phyloP scores from a whole-genome alignment of 371 early-diverging fungal species.

The Dinochytrium kinnereticum region DNA sequence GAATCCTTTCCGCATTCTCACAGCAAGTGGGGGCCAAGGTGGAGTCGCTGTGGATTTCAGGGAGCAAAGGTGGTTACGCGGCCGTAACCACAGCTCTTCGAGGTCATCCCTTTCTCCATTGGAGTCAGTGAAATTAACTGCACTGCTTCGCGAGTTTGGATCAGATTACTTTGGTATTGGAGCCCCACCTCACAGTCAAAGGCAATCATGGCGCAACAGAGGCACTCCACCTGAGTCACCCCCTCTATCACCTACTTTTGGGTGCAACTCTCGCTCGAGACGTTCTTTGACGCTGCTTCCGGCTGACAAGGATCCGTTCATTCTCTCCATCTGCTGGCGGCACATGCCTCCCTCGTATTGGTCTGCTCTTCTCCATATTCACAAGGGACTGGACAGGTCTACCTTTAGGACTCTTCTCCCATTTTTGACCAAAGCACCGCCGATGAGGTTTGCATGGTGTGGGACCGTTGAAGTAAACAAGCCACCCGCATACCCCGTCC shows the following conservation, averaged over 20 bases:
- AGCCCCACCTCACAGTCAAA: too few species aligned
- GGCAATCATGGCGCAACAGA: too few species aligned
- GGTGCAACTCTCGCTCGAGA: not conserved
- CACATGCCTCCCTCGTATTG: not conserved
- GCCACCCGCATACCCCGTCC: not conserved
- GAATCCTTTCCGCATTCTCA: slow-evolving; percentile 3
- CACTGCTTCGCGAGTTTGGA: too few species aligned
- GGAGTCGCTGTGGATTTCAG: too few species aligned
- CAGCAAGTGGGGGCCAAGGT: too few species aligned
- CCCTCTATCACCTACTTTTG: not conserved
- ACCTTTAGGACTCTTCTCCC: not conserved
- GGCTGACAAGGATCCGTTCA: not conserved
- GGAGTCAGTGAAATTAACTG: too few species aligned
- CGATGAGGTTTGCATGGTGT: not conserved
- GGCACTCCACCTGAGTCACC: not conserved
- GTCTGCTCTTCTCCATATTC: not conserved
- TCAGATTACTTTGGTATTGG: too few species aligned
- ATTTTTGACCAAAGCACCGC: too few species aligned
- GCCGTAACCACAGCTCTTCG: too few species aligned
- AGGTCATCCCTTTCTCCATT: too few species aligned
- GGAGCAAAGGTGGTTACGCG: too few species aligned
- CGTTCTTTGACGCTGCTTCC: not conserved
- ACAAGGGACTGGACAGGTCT: not conserved
- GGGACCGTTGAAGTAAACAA: not conserved
- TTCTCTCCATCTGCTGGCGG: not conserved